Conservation (phyloP, 768 basidiomycete genomes). For the Termitomyces sp. region DNA sequence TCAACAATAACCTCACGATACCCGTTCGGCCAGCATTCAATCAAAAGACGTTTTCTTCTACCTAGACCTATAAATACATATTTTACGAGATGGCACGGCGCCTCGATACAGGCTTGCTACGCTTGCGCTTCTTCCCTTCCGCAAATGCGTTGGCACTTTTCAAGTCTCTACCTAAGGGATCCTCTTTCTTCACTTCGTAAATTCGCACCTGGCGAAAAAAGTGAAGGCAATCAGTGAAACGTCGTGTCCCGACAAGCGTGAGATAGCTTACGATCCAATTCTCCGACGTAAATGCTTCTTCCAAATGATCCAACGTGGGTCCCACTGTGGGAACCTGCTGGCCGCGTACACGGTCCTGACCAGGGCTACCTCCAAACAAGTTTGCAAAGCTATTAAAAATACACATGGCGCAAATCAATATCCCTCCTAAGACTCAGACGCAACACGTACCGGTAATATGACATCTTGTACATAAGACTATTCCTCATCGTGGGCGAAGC, state of each 20-base stretch:
- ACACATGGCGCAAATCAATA: background rate
- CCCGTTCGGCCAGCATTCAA: too few relatives aligned
- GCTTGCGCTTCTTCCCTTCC: conserved; percentile 86
- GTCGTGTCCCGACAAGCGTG: background rate
- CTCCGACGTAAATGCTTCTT: conserved; percentile 98
- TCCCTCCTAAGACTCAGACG: background rate
- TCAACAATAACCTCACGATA: too few relatives aligned
- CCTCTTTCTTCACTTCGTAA: conserved; percentile 93
- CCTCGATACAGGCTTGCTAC: conserved; percentile 59
- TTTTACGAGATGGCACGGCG: conserved; percentile 36
- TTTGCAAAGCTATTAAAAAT: conserved; percentile 63
- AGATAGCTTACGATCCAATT: conserved; percentile 87
- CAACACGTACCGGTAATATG: conserved; percentile 72
- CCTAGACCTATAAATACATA: conserved; percentile 1
- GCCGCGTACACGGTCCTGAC: conserved; percentile 83
- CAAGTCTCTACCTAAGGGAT: conserved; percentile 82
- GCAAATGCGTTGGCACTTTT: conserved; percentile 83
- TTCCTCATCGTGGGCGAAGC: conserved; percentile 89
- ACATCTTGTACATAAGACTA: conserved; percentile 99
- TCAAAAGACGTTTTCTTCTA: too few relatives aligned
- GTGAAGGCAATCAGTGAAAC: conserved; percentile 1
- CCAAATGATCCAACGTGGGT: conserved; percentile 83
- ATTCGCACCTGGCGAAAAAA: conserved; percentile 63
- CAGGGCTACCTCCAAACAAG: conserved; percentile 69
- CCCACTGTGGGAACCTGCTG: conserved; percentile 74